Conservation (phyloP, 2,329 filamentous ascomycete genomes). For the Dactylonectria macrodidyma region DNA sequence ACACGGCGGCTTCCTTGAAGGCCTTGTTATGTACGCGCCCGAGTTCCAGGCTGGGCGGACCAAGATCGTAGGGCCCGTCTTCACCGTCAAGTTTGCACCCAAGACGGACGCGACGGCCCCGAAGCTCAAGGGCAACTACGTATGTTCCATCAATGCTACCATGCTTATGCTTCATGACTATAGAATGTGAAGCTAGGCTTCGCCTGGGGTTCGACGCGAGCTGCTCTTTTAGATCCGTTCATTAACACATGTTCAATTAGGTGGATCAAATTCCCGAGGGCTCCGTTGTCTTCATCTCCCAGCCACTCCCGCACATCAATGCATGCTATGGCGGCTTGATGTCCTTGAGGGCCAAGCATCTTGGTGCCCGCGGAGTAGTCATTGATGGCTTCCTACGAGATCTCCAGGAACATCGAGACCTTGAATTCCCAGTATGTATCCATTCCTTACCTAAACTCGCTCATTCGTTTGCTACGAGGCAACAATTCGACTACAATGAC, state of each 20-base stretch:
- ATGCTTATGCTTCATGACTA: too few relatives aligned
- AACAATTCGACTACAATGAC: too few relatives aligned
- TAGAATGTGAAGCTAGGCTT: too few relatives aligned
- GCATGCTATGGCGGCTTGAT: conserved; percentile 36
- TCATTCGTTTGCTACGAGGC: too few relatives aligned
- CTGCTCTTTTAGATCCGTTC: too few relatives aligned
- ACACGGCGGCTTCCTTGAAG: conserved; percentile 30
- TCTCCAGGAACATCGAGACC: conserved; percentile 36
- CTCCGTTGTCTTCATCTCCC: conserved; percentile 31
- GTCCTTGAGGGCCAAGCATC: conserved; percentile 30
- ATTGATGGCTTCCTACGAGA: conserved; percentile 34
- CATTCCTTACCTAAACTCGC: not conserved
- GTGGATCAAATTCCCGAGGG: conserved; percentile 29
- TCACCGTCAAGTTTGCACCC: conserved; percentile 29
- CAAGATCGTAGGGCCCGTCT: conserved; percentile 26
- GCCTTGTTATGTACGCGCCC: conserved; percentile 23
- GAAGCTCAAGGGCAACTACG: conserved; percentile 29
- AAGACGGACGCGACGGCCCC: conserved; percentile 24
- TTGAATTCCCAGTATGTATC: conserved; percentile 17
- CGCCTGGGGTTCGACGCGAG: too few relatives aligned
- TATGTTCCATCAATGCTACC: not conserved
- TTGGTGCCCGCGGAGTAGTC: conserved; percentile 20
- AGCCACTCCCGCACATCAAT: conserved; percentile 27
- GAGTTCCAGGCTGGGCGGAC: conserved; percentile 21
- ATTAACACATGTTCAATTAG: not conserved